Evolutionary conservation across 345 rosid species (phyloP).

Genomic region (Citrus sinensis): DVS_A1.0 CM039161.1:19743501-19744000

Average conservation of each 20-base stretch:
- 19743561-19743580: not conserved
- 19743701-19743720: constrained; percentile 25
- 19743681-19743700: constrained; percentile 23
- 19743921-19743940: constrained; percentile 21
- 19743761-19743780: constrained; percentile 14
- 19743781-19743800: constrained; percentile 27
- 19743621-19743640: not conserved
- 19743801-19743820: constrained; percentile 26
- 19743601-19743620: not conserved
- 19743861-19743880: constrained; percentile 21
- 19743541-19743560: not conserved
- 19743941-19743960: constrained; percentile 26
- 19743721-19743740: constrained; percentile 29
- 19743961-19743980: constrained; percentile 23
- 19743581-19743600: not conserved
- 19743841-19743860: constrained; percentile 25
- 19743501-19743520: not conserved
- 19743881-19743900: constrained; percentile 27
- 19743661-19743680: not conserved
- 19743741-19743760: constrained; percentile 23
- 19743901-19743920: constrained; percentile 28
- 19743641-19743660: not conserved
- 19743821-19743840: constrained; percentile 18
- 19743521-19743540: not conserved
- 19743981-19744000: constrained; percentile 24